Percentiles rank a stretch among this genome's conserved stretches.
These are phyloP conservation scores for Umbelopsis sp. DNA, from an alignment of 192 early-diverging fungal genomes.

Conservation along the genomic window DNA sequence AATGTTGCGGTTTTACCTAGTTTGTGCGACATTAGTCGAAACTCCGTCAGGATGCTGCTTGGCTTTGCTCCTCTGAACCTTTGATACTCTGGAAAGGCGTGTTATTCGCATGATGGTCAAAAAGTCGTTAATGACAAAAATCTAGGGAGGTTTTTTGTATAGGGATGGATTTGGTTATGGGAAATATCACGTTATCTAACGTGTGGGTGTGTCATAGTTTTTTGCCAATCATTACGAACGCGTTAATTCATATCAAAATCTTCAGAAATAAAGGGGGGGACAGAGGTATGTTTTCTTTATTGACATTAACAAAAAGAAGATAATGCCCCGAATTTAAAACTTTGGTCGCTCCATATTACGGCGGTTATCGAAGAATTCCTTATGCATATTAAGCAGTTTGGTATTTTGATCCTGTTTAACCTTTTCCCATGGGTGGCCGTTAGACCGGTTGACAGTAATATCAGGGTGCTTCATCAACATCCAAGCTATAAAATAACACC, in stretches of 20 bases:
- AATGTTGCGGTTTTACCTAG: neutral
- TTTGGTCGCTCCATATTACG: constrained; percentile 12
- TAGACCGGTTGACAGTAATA: constrained; percentile 11
- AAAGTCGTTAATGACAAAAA: too few relatives aligned
- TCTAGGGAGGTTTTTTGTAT: too few relatives aligned
- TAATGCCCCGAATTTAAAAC: neutral
- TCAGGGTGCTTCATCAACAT: constrained; percentile 20
- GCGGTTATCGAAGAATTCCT: constrained; percentile 19
- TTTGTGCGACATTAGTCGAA: constrained; percentile 7
- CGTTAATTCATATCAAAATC: neutral
- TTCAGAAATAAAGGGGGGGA: neutral
- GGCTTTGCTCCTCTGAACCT: neutral
- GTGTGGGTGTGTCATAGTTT: too few relatives aligned
- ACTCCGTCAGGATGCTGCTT: neutral
- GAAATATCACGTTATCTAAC: too few relatives aligned
- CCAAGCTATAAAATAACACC: neutral
- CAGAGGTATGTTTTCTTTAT: neutral
- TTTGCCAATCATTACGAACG: neutral
- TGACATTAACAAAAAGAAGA: neutral
- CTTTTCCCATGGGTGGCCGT: constrained; percentile 20
- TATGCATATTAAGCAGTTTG: constrained; percentile 11
- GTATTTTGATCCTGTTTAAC: constrained; percentile 11
- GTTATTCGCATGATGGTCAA: neutral
- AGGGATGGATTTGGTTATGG: too few relatives aligned
- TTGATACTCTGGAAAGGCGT: neutral